Percentiles rank a stretch among this genome's conserved stretches.
Evolutionary conservation across 2,329 filamentous ascomycete species (phyloP).

Genomic region (Diaporthe ampelina): DNA sequence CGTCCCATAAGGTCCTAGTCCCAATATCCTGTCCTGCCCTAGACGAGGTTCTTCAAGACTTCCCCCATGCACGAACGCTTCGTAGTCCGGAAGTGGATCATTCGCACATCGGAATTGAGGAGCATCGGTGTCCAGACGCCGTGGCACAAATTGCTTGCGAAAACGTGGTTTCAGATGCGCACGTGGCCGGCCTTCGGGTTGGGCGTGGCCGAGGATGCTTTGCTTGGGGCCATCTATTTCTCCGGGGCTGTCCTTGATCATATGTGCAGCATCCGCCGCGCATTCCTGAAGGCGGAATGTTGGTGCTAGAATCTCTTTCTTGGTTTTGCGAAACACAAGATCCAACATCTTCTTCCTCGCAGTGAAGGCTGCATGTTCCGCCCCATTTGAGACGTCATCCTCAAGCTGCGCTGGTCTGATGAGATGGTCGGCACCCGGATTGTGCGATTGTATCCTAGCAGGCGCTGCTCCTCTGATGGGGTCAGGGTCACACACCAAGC

Average conservation of each 20-base stretch:
- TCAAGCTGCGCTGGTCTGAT: constrained; percentile 70
- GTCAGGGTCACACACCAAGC: not conserved
- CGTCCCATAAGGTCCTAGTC: constrained; percentile 72
- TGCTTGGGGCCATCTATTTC: not conserved
- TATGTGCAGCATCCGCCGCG: not conserved
- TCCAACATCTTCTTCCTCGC: constrained; percentile 69
- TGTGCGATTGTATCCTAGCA: not conserved
- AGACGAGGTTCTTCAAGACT: constrained; percentile 43
- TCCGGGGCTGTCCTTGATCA: not conserved
- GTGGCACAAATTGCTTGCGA: constrained; percentile 61
- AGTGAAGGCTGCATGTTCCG: constrained; percentile 58
- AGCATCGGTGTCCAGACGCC: constrained; percentile 62
- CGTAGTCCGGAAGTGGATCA: constrained; percentile 61
- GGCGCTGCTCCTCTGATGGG: not conserved
- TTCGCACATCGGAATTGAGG: constrained; percentile 67
- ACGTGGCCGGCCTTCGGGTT: constrained; percentile 32
- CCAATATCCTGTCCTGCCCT: constrained; percentile 59
- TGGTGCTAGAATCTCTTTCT: constrained; percentile 45
- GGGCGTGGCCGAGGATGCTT: not conserved
- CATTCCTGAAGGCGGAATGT: constrained; percentile 29
- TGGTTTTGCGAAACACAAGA: constrained; percentile 62
- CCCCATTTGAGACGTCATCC: constrained; percentile 54
- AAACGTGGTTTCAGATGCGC: constrained; percentile 50
- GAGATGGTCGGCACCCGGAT: constrained; percentile 6
- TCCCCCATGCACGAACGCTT: constrained; percentile 44